Evolutionary conservation across 2,329 filamentous ascomycete genomes (phyloP), one percentile per base, ranked within the genome.

Genomic region (Cladophialophora carrionii): DNA sequence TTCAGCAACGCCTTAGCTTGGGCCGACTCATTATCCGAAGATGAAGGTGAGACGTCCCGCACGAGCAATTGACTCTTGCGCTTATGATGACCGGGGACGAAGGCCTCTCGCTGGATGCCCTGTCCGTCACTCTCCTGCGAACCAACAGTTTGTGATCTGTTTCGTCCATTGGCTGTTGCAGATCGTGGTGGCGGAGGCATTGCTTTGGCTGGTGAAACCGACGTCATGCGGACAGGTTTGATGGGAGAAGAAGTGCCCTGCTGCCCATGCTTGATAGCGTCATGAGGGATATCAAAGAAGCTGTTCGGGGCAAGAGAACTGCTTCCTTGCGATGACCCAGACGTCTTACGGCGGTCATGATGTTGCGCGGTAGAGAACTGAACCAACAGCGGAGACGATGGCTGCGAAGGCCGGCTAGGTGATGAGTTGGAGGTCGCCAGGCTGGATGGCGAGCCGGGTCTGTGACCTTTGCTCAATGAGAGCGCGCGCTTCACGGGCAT

Each of bases 1-100:
- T 96, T 91, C 51, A 99, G 84, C 10, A 98, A 82, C 56, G 90
- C 92, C 75, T 93, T 96, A 7, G 93, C 90, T 73, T 96, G 91
- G 52, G 94, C 90, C 57, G 96, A 92, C 78, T 99, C 95, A 65
- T 96, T 99, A 74, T 99, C 95, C 0, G 95, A 99, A 0, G 94
- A 98, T 0, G 95, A 98, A 2, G 95, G 95, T 2, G 95, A 99
- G 78, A 97, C 90, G 52, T 73, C 71, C 48, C 70, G 66, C 75
- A 98, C 94, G 72, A 98, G 92, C 2, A 97, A 90, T 73, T 97
- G 95, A 75, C 94, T 98, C 71, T 92, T 87, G 46, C 95, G 88
- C 76, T 97, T 97, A 72, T 93, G 88, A 74, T 97, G 93, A 32
- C 79, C 80, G 57, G 88, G 86, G 8, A 85, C 82, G 51, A 89